Evolutionary conservation across 768 basidiomycete genomes (phyloP).

Genomic region (Lyophyllum semitale): DNA sequence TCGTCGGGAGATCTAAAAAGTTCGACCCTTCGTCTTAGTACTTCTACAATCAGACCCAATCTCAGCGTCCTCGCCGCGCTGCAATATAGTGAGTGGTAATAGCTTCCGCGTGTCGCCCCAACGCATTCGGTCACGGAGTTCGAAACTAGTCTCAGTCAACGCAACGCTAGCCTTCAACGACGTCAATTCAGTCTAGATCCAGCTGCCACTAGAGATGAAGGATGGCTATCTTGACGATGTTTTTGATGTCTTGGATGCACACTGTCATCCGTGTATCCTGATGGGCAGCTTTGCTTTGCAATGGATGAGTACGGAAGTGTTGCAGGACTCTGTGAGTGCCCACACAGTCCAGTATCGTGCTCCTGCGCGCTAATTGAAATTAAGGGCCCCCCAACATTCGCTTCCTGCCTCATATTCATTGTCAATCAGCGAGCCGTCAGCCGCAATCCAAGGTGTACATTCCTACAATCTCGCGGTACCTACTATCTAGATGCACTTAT

Average conservation of each 20-base stretch:
- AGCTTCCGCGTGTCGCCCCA: no score
- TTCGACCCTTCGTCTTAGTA: no score
- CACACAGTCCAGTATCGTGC: background rate
- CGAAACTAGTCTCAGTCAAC: no score
- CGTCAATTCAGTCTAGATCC: no score
- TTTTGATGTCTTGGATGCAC: slow-evolving; percentile 12
- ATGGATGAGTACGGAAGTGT: slow-evolving; percentile 16
- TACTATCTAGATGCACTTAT: slow-evolving; percentile 19
- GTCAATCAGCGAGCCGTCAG: slow-evolving; percentile 14
- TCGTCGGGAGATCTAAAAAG: no score
- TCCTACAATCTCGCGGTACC: slow-evolving; percentile 6
- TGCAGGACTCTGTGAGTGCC: slow-evolving; percentile 8
- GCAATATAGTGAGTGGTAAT: no score
- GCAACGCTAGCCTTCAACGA: no score
- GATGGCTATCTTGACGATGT: slow-evolving; percentile 11
- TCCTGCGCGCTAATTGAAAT: no score
- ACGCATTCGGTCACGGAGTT: no score
- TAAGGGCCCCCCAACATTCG: slow-evolving; percentile 11
- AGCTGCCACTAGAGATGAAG: no score
- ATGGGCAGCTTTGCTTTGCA: slow-evolving; percentile 15
- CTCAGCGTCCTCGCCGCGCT: no score
- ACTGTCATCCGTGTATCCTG: slow-evolving; percentile 15
- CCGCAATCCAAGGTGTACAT: slow-evolving; percentile 8
- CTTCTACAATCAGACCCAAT: no score
- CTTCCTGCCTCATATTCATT: slow-evolving; percentile 16